Base-by-base conservation (phyloP, 345 rosid species). In the Arabis hirsuta region DNA sequence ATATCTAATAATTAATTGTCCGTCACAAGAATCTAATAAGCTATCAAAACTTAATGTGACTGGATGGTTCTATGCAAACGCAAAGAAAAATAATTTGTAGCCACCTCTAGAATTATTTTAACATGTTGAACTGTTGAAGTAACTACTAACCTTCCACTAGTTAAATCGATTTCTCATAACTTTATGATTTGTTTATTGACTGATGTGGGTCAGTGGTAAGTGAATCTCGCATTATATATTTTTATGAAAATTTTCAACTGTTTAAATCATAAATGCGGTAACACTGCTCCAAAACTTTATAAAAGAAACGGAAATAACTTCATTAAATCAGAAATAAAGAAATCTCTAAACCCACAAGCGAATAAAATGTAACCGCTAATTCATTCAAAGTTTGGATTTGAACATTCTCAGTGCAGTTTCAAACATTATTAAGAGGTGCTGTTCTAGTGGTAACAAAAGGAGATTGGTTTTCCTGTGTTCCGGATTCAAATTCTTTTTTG, bases 1-100 rank as follows among this genome's bases (percentile, higher is more conserved):
- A 68, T 13, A 13, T 68, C 44, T 54, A 31, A 56, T 20, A 32
- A 56, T 55, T 27, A 41, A 39, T 53, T 68, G 46, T 69, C 46
- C 48, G 73, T 36, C 36, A 57, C 57, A 36, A 13, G n/a, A 66
- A 39, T 3, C 22, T 51, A 51, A 51, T 50, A 55, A 31, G 60
- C 41, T 32, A 32, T 55, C 22, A 58, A 8, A 38, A 6, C 39
- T 39, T 1, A 22, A 29, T 29, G 32, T 29, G 32, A 29, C 5
- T 14, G 12, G 13, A n/a, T 26, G 31, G 51, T 26, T 26, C 36
- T 42, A 29, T 29, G 32, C 45, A 42, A 41, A 22, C 24, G 24
- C 12, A 42, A 60, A 42, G 1, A 41, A 12, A 26, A 41, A 41
- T 26, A 24, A 52, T 42, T 7, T 16, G 43, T 44, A 16, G 47